Evolutionary conservation across 345 rosid genomes (phyloP), one percentile per base, ranked within the genome.

Genomic region (Eucalyptus sp.): DNA sequence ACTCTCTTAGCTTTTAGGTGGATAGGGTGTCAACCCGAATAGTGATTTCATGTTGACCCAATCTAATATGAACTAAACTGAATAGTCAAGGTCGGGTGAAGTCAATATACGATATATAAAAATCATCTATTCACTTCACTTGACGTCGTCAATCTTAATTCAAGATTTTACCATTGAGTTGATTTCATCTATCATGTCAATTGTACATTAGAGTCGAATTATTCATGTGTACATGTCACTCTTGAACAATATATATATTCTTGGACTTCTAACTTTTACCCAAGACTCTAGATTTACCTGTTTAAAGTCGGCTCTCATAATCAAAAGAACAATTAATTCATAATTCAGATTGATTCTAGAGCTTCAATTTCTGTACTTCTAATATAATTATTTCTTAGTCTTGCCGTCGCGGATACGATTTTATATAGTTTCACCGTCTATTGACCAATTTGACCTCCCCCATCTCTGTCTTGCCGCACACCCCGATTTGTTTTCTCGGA

Each of bases 41-140:
- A 5, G 46, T 24, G 44, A 76, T 71, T 71, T 71, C 22, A 71
- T 43, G 24, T 76, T 76, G 7, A 11, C 15, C 2, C 0, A 4
- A 68, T n/a, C 11, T 15, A 1, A 37, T 68, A 33, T 12, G 5
- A 41, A 71, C 13, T 11, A 71, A 37, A 76, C 0, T 6, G 16
- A 20, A 41, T 1, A 41, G 1, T 20, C 2, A 3, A 22, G 3
- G 1, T 37, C 0, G 2, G 3, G 3, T 3, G 29, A 4, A 24
- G 10, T 76, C 8, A 27, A 76, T 76, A 10, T 20, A 20, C 3
- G 2, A 76, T 22, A 20, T 76, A 20, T 20, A 44, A 41, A 76
- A 76, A 41, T 41, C 27, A 76, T 76, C 16, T 41, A 41, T 43
- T 3, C 0, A 1, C 5, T 20, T 7, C 8, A 37, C 27, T 2